These are phyloP conservation scores for Osmanthus fragrans DNA, from an alignment of 257 asterid species.

Conservation along the genomic window DNA sequence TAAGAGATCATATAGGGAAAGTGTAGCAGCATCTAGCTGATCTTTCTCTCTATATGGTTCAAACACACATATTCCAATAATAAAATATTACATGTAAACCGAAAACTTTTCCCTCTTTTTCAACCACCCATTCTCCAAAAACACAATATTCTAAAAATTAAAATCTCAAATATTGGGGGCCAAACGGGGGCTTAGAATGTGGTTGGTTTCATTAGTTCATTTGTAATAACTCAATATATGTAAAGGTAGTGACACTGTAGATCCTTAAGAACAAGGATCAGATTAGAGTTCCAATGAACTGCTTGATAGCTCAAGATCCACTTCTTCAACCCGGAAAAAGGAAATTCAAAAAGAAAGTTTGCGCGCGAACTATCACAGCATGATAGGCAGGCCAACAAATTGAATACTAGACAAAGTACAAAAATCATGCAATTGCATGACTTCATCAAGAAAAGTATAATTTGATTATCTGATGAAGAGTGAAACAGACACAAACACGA, in stretches of 20 bases:
- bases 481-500: background rate
- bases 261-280: background rate
- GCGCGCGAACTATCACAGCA: background rate
- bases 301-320: constrained; percentile 11
- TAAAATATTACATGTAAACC: no score
- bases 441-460: constrained; percentile 8
- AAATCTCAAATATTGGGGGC: no score
- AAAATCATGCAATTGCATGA: constrained; percentile 15
- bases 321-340: background rate
- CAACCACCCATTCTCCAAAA: no score
- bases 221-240: constrained; percentile 14
- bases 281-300: background rate
- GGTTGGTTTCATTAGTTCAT: background rate
- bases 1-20: background rate
- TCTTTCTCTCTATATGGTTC: background rate
- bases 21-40: background rate
- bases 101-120: no score
- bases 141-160: no score
- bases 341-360: background rate
- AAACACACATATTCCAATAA: no score
- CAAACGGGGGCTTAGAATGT: background rate
- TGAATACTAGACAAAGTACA: background rate
- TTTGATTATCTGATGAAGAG: background rate
- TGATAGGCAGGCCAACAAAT: constrained; percentile 4
- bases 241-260: constrained; percentile 6